Evolutionary conservation across 306 rosid species (phyloP).

Genomic region (Cucumis hystrix): DNA sequence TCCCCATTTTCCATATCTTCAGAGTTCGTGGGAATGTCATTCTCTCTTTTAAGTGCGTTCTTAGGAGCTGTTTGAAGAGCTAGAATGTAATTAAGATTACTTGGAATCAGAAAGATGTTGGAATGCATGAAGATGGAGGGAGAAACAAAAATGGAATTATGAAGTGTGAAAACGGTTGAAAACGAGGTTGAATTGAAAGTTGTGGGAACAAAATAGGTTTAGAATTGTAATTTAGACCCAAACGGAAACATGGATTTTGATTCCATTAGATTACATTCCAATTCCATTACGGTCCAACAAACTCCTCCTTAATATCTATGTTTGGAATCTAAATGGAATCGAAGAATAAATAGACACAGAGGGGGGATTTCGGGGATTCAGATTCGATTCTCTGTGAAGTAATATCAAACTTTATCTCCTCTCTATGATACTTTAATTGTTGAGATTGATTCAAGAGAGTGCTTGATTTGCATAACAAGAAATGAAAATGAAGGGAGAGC

Average conservation of each 20-base stretch:
- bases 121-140: no score
- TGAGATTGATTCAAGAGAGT: not conserved
- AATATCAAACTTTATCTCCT: not conserved
- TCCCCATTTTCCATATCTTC: slow-evolving; percentile 81
- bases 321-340: not conserved
- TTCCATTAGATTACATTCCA: no score
- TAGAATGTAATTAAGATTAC: no score
- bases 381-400: not conserved
- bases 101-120: no score
- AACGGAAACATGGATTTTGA: no score
- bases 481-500: not conserved
- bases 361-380: not conserved
- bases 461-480: not conserved
- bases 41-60: slow-evolving; percentile 18
- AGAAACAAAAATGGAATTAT: no score
- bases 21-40: slow-evolving; percentile 53
- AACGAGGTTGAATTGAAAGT: no score
- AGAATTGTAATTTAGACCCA: no score
- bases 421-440: not conserved
- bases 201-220: no score
- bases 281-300: no score
- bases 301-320: not conserved
- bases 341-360: not conserved
- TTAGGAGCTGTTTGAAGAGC: no score
- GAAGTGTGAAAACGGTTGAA: no score